These are phyloP conservation scores for Phylloporus sp. DNA, from an alignment of 1,284 basidiomycete genomes.

Conservation along the genomic window DNA sequence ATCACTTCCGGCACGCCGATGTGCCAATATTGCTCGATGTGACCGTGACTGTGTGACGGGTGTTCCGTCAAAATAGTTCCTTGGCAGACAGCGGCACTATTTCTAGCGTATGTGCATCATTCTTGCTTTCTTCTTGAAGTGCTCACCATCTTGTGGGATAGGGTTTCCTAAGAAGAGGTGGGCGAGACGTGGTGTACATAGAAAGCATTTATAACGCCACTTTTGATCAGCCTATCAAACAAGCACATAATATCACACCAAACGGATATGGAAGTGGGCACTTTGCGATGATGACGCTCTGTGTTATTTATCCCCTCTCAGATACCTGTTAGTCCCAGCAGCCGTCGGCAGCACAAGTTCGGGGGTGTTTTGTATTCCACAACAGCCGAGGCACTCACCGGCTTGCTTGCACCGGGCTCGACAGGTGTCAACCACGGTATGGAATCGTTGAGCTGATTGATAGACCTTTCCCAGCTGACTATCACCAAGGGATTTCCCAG, in stretches of 20 bases:
- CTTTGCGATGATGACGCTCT: not conserved
- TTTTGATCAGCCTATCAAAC: slow-evolving; percentile 41
- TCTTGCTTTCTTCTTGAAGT: not conserved
- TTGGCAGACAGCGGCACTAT: slow-evolving; percentile 63
- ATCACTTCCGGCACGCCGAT: slow-evolving; percentile 63
- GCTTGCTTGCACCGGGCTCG: slow-evolving; percentile 27
- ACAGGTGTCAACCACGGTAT: slow-evolving; percentile 28
- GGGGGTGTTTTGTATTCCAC: slow-evolving; percentile 59
- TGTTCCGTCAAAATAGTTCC: slow-evolving; percentile 66
- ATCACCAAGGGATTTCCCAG: slow-evolving; percentile 14
- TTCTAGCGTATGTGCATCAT: slow-evolving; percentile 61
- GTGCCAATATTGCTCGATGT: not conserved
- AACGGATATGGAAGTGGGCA: slow-evolving; percentile 60
- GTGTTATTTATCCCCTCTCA: slow-evolving; percentile 20
- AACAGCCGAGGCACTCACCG: slow-evolving; percentile 42
- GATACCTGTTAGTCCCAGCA: slow-evolving; percentile 52
- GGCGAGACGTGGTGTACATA: not conserved
- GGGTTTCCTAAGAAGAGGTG: slow-evolving; percentile 68
- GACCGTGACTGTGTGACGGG: slow-evolving; percentile 29
- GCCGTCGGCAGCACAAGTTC: slow-evolving; percentile 55
- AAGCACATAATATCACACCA: slow-evolving; percentile 57
- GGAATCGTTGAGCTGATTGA: too few relatives aligned
- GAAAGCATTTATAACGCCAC: not conserved
- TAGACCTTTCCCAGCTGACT: not conserved
- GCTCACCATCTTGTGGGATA: slow-evolving; percentile 29